Evolutionary conservation across 2,329 filamentous ascomycete genomes (phyloP), one percentile per base, ranked within the genome.

Genomic region (Canariomyces notabilis): DNA sequence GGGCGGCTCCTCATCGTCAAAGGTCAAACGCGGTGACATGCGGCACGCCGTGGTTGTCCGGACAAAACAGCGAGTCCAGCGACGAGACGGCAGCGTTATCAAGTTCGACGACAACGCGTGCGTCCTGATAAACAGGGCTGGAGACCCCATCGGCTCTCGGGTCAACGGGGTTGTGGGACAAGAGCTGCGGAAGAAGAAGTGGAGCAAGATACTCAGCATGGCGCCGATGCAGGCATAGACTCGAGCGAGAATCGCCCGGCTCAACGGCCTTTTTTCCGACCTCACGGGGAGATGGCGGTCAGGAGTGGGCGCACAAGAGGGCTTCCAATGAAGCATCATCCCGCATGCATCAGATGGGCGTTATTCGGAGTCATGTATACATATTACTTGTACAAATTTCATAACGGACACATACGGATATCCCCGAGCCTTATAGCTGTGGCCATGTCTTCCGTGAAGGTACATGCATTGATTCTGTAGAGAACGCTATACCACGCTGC

Each of bases 51-150:
- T 98, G 36, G 83, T 98, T 20, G 94, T 98, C 49, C 86, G 93
- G 54, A 95, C 91, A 31, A 81, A 75, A 60, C 95, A 97, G 72
- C 85, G 90, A 70, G 80, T 86, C 51, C 87, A 93, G 67, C 79
- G 93, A 53, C 80, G 81, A 23, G 93, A 98, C 71, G 93, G 93
- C 42, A 90, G 85, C 63, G 82, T 93, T 37, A 84, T 98, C 56
- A 83, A 83, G 58, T 98, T 98, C 67, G 93, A 95, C 69, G 93
- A 98, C 70, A 98, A 98, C 68, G 93, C 93, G 38, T 98, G 93
- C 65, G 93, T 98, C 37, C 74, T 98, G 57, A 86, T 98, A 67
- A 97, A 94, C 73, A 98, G 97, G 78, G 79, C 88, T 8, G 94
- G 93, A 35, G 93, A 98, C 66, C 93, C 93, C 19, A 88, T 98